These are phyloP conservation scores for Tulasnella sp. DNA, from an alignment of 768 basidiomycete species.

Conservation along the genomic window DNA sequence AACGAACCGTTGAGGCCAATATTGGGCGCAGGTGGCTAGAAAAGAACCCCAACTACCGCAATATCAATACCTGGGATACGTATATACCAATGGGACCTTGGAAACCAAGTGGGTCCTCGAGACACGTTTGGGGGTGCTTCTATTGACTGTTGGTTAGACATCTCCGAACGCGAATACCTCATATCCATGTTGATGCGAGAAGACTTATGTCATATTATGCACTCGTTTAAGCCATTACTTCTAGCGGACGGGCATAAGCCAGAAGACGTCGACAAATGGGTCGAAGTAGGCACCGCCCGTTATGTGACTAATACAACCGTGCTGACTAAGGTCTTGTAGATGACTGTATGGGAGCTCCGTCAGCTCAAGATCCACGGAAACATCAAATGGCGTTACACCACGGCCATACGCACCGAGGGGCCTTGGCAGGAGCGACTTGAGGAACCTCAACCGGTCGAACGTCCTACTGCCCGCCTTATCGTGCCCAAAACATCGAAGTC, in stretches of 20 bases:
- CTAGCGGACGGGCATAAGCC: neutral
- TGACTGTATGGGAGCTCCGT: neutral
- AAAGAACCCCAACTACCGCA: slow-evolving; percentile 7
- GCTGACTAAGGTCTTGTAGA: neutral
- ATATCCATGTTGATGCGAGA: neutral
- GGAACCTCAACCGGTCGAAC: neutral
- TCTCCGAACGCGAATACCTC: neutral
- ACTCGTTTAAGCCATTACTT: slow-evolving; percentile 10
- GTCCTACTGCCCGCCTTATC: neutral
- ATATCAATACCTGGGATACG: neutral
- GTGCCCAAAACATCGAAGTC: neutral
- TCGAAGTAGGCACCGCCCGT: neutral
- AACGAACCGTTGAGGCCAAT: no score
- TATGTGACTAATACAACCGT: neutral
- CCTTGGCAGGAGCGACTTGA: slow-evolving; percentile 12
- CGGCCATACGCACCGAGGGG: neutral
- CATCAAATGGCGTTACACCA: slow-evolving; percentile 5
- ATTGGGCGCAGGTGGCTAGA: slow-evolving; percentile 1
- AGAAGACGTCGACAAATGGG: neutral
- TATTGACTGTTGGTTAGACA: neutral
- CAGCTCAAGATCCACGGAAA: slow-evolving; percentile 2
- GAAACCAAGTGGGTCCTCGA: neutral
- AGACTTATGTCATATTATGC: neutral
- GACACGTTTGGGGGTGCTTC: no score
- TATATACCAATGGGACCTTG: slow-evolving; percentile 7